Evolutionary conservation across 352 stramenopile species (phyloP).

Genomic region (Elongisporangium undulatum): DNA sequence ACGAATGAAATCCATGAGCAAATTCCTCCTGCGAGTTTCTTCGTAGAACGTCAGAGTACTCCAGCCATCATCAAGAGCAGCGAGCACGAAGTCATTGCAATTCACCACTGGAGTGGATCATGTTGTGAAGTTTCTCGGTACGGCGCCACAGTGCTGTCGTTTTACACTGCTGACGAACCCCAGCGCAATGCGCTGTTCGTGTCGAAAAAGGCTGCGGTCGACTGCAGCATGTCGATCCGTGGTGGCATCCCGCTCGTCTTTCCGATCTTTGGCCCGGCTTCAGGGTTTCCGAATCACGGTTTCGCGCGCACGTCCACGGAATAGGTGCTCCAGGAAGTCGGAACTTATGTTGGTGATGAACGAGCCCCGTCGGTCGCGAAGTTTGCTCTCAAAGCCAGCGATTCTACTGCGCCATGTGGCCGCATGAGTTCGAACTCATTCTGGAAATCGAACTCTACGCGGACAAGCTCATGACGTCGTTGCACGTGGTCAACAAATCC

Average conservation of each 20-base stretch:
- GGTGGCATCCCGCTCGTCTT: conserved; percentile 96
- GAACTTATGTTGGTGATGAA: conserved; percentile 12
- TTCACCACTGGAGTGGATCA: conserved; percentile 65
- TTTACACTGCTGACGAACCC: conserved; percentile 62
- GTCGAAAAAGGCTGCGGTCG: conserved; percentile 81
- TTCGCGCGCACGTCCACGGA: conserved; percentile 86
- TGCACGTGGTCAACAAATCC: conserved; percentile 88
- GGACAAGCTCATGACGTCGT: conserved; percentile 48
- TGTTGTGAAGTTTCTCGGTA: conserved; percentile 82
- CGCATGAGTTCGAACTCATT: conserved; percentile 46
- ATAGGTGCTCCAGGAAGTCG: conserved; percentile 43
- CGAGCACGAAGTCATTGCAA: conserved; percentile 21
- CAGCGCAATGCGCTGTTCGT: conserved; percentile 91
- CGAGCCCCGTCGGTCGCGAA: conserved; percentile 15
- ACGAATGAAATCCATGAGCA: too few species aligned
- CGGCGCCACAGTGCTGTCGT: conserved; percentile 90
- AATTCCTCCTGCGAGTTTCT: too few species aligned
- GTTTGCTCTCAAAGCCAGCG: conserved; percentile 25
- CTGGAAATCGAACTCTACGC: conserved; percentile 63
- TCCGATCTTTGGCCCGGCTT: conserved; percentile 90
- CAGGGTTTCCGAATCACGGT: conserved; percentile 91
- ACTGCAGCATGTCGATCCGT: conserved; percentile 93
- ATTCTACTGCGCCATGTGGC: conserved; percentile 34
- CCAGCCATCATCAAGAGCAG: too few species aligned
- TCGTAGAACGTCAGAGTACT: too few species aligned